Conservation (phyloP, 139 green algal species). For the Diplosphaera chodatii region DNA sequence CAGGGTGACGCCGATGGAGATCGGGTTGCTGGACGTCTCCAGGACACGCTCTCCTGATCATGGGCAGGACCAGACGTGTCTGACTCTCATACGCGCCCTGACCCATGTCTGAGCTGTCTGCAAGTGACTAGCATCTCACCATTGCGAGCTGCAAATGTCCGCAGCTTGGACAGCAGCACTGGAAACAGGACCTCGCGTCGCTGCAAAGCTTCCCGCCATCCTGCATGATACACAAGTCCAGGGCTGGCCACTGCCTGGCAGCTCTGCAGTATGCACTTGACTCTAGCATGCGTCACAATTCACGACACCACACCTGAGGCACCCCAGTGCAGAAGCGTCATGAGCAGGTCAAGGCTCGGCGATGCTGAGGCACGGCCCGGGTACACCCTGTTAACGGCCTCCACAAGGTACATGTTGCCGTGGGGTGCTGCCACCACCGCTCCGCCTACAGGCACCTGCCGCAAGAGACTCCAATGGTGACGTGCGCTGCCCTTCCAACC, state of each 20-base stretch:
- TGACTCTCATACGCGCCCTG: too few relatives aligned
- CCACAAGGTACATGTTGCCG: slow-evolving; percentile 36
- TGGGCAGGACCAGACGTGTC: too few relatives aligned
- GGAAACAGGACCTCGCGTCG: background rate
- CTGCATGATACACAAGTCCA: background rate
- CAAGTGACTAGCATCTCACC: too few relatives aligned
- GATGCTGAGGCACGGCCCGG: slow-evolving; percentile 73
- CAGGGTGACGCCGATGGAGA: slow-evolving; percentile 83
- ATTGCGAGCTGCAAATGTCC: background rate
- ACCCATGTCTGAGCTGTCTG: too few relatives aligned
- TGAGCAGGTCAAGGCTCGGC: slow-evolving; percentile 81
- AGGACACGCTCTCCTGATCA: slow-evolving; percentile 61
- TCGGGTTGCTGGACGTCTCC: slow-evolving; percentile 79
- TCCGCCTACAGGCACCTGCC: background rate
- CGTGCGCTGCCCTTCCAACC: too few relatives aligned
- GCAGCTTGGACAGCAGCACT: background rate
- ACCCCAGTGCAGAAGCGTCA: slow-evolving; percentile 90
- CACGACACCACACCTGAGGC: slow-evolving; percentile 1
- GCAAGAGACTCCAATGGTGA: too few relatives aligned
- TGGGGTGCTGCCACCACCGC: slow-evolving; percentile 19
- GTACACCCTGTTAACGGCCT: slow-evolving; percentile 67
- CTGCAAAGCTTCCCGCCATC: background rate
- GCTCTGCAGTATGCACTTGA: background rate
- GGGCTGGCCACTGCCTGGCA: background rate
- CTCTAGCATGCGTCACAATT: too few relatives aligned